Evolutionary conservation across 106 monocot species (phyloP).

Genomic region (Acanthochlamys bracteata): DNA sequence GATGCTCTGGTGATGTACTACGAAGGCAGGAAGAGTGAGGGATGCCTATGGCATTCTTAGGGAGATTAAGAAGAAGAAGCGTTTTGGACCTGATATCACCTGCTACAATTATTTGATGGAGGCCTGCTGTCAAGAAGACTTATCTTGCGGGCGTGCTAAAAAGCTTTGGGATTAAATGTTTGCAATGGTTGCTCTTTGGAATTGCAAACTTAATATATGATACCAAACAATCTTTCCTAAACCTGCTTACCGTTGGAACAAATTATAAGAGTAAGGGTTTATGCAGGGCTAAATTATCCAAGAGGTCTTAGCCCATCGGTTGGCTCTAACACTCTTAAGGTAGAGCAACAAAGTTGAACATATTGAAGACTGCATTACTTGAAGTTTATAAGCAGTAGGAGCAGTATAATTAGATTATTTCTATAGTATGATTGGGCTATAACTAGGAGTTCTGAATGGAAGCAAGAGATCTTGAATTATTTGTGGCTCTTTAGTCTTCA

Average conservation of each 20-base stretch:
- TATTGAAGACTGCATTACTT: no score
- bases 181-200: conserved; percentile 49
- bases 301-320: no score
- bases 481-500: no score
- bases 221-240: not conserved
- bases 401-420: no score
- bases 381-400: no score
- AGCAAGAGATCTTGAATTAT: no score
- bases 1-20: conserved; percentile 53
- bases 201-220: conserved; percentile 42
- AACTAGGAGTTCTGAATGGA: no score
- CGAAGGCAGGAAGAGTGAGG: conserved; percentile 54
- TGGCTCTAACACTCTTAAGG: no score
- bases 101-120: conserved; percentile 77
- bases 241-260: not conserved
- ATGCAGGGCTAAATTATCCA: no score
- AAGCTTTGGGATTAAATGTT: conserved; percentile 99
- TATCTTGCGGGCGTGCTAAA: conserved; percentile 82
- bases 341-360: no score
- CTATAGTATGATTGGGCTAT: no score
- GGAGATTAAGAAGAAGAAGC: conserved; percentile 72
- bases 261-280: no score
- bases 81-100: conserved; percentile 40
- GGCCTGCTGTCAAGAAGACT: conserved; percentile 64
- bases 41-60: conserved; percentile 81